phyloP scores from a whole-genome alignment of 2,329 filamentous ascomycete species.

The Cordyceps fumosorosea region DNA sequence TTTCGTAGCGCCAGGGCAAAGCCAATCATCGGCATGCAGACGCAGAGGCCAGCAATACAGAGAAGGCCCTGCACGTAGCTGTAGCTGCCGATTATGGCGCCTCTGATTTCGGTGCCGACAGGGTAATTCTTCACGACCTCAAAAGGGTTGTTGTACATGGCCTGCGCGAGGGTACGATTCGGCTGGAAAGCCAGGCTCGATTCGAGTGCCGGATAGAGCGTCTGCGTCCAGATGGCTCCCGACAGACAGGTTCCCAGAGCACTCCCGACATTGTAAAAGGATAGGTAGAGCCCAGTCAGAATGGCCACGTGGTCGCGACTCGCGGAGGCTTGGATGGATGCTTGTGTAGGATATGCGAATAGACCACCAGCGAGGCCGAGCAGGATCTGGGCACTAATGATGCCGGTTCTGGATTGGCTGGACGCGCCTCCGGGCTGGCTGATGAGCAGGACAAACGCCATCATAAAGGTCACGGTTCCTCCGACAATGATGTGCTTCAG shows the following conservation, averaged over 20 bases:
- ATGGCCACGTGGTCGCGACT: slow-evolving; percentile 32
- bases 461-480: slow-evolving; percentile 49
- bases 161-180: slow-evolving; percentile 28
- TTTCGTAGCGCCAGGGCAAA: slow-evolving; percentile 38
- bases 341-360: slow-evolving; percentile 40
- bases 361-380: slow-evolving; percentile 53
- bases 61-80: slow-evolving; percentile 38
- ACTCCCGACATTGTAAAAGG: slow-evolving; percentile 36
- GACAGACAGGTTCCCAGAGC: slow-evolving; percentile 35
- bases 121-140: slow-evolving; percentile 26
- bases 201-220: slow-evolving; percentile 27
- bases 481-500: slow-evolving; percentile 53
- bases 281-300: slow-evolving; percentile 32
- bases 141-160: slow-evolving; percentile 33
- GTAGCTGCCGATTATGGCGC: slow-evolving; percentile 39
- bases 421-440: slow-evolving; percentile 44
- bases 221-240: slow-evolving; percentile 37
- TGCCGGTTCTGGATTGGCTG: slow-evolving; percentile 36
- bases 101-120: slow-evolving; percentile 37
- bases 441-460: slow-evolving; percentile 51
- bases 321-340: slow-evolving; percentile 33
- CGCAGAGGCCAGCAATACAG: slow-evolving; percentile 37
- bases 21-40: slow-evolving; percentile 40
- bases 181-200: slow-evolving; percentile 28
- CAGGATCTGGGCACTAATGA: slow-evolving; percentile 50